Conservation (phyloP, 2,329 filamentous ascomycete genomes). For the Arachnomyces sp. region DNA sequence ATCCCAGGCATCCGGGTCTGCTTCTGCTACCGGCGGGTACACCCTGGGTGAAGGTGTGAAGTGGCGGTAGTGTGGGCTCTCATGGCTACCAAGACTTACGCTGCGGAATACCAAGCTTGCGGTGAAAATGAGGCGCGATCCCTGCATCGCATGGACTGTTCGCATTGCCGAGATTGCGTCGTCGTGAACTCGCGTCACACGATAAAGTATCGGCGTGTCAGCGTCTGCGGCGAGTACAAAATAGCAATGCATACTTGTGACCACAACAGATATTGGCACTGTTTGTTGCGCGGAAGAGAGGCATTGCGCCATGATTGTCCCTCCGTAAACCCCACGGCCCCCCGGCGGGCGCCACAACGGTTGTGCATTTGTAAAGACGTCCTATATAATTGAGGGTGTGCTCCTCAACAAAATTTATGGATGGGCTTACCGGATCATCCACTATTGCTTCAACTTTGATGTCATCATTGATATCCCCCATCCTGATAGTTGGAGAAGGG, state of each 20-base stretch:
- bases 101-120: constrained; percentile 91
- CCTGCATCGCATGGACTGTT: constrained; percentile 90
- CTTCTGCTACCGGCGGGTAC: too few relatives aligned
- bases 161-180: constrained; percentile 84
- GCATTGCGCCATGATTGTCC: constrained; percentile 85
- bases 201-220: constrained; percentile 84
- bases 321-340: constrained; percentile 88
- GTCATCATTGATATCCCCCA: too few relatives aligned
- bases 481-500: too few relatives aligned
- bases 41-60: too few relatives aligned
- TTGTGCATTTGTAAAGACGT: constrained; percentile 91
- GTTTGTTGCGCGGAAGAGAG: constrained; percentile 83
- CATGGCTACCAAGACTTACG: too few relatives aligned
- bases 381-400: constrained; percentile 50
- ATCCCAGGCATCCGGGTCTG: too few relatives aligned
- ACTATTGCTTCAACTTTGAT: too few relatives aligned
- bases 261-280: constrained; percentile 67
- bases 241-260: constrained; percentile 98
- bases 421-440: too few relatives aligned
- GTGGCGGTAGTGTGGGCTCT: too few relatives aligned
- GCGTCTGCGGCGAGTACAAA: constrained; percentile 87
- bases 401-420: too few relatives aligned
- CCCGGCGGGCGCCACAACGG: constrained; percentile 87
- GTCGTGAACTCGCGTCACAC: constrained; percentile 88
- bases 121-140: constrained; percentile 85